phyloP scores from a whole-genome alignment of 2,329 filamentous ascomycete species.

The Penicillium paneum region DNA sequence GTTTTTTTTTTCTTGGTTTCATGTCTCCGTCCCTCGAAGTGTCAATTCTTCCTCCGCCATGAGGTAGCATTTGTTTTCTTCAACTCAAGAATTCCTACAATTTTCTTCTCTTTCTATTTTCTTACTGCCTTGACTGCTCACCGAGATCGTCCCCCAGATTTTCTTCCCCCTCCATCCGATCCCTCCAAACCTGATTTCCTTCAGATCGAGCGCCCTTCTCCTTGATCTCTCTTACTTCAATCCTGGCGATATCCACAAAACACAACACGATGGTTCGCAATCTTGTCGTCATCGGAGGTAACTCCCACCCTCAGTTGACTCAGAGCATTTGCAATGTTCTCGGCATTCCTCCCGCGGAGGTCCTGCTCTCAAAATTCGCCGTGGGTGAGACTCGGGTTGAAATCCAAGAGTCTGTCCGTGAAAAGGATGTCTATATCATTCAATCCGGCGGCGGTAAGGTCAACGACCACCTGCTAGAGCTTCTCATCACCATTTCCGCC shows the following conservation, averaged over 20 bases:
- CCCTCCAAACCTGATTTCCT: constrained; percentile 21
- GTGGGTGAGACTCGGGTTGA: constrained; percentile 94
- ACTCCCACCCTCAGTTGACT: constrained; percentile 84
- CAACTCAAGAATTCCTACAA: constrained; percentile 9
- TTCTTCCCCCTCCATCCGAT: constrained; percentile 26
- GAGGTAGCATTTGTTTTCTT: constrained; percentile 32
- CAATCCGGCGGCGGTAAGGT: constrained; percentile 89
- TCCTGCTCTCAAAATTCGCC: constrained; percentile 86
- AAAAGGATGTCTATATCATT: constrained; percentile 98
- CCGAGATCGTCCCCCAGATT: constrained; percentile 32
- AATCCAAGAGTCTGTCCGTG: constrained; percentile 92
- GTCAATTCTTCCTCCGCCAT: constrained; percentile 30
- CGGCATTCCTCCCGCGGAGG: constrained; percentile 78
- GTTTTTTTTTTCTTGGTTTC: constrained; percentile 22
- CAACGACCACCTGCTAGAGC: constrained; percentile 94
- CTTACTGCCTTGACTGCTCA: constrained; percentile 10
- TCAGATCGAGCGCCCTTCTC: constrained; percentile 18
- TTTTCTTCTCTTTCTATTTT: neutral
- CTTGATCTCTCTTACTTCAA: constrained; percentile 15
- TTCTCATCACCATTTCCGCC: constrained; percentile 97
- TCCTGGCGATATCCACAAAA: constrained; percentile 8
- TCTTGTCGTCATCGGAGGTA: constrained; percentile 88
- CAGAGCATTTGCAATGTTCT: constrained; percentile 85
- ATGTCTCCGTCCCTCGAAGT: constrained; percentile 22
- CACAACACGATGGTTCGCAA: constrained; percentile 75